Percentiles rank a stretch among this genome's conserved stretches.
These are phyloP conservation scores for Codiaeum variegatum DNA, from an alignment of 441 rosid genomes.

Conservation along the genomic window DNA sequence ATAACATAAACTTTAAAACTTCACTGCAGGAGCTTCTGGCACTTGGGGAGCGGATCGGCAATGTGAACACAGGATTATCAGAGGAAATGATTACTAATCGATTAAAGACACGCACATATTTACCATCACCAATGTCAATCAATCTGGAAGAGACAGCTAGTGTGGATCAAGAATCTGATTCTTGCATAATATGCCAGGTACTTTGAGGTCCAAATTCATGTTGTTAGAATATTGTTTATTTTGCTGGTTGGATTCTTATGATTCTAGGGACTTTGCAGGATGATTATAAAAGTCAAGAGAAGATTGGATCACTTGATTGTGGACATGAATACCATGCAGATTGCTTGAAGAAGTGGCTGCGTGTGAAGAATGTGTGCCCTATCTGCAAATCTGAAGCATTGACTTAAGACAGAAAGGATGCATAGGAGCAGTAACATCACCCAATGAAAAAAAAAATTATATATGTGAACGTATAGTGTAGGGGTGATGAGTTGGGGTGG, in stretches of 20 bases:
- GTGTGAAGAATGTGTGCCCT: slow-evolving; percentile 78
- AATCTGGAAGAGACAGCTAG: slow-evolving; percentile 63
- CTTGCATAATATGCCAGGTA: slow-evolving; percentile 93
- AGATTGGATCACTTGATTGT: slow-evolving; percentile 61
- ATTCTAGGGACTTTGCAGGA: slow-evolving; percentile 42
- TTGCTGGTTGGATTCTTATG: background rate
- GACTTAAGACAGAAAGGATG: slow-evolving; percentile 24
- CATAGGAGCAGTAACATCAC: slow-evolving; percentile 21
- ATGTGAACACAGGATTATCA: slow-evolving; percentile 73
- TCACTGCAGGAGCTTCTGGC: slow-evolving; percentile 80
- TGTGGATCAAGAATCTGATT: slow-evolving; percentile 50
- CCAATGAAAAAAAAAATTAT: background rate
- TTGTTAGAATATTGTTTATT: background rate
- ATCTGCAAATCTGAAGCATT: slow-evolving; percentile 84
- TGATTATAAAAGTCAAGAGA: slow-evolving; percentile 46
- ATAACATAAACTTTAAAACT: slow-evolving; percentile 4
- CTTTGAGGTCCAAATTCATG: slow-evolving; percentile 4
- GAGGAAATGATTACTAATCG: slow-evolving; percentile 48
- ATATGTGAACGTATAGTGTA: slow-evolving; percentile 13
- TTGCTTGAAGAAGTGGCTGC: slow-evolving; percentile 88
- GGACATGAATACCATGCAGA: slow-evolving; percentile 75
- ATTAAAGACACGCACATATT: slow-evolving; percentile 50
- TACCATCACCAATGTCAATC: slow-evolving; percentile 28
- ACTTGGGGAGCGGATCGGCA: slow-evolving; percentile 76
- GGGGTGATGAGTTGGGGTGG: slow-evolving; percentile 19